These are phyloP conservation scores for Carallia pectinifolia DNA, from an alignment of 345 rosid genomes.

Conservation along the genomic window DNA sequence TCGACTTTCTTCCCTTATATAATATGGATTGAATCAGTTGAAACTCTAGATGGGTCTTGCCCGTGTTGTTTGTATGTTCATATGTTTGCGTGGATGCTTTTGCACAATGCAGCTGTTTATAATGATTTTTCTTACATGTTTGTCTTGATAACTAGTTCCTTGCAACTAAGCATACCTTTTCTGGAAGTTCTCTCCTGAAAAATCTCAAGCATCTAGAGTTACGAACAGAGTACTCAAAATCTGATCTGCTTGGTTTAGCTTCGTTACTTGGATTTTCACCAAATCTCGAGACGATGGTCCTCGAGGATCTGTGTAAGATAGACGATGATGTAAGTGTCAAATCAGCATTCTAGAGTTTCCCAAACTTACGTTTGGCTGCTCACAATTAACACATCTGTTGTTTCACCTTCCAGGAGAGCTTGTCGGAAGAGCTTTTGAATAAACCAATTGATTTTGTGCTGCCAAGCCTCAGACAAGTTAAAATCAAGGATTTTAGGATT, in stretches of 20 bases:
- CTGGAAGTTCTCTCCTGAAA: background rate
- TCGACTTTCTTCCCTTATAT: background rate
- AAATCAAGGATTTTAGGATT: background rate
- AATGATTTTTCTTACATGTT: background rate
- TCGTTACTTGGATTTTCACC: background rate
- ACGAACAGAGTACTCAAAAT: background rate
- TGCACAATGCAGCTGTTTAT: background rate
- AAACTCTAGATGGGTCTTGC: background rate
- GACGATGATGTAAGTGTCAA: constrained; percentile 4
- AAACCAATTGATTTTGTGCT: background rate
- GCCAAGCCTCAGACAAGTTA: background rate
- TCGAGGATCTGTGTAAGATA: constrained; percentile 7
- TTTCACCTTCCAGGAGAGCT: constrained; percentile 3
- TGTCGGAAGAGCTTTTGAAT: constrained; percentile 7
- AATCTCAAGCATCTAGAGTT: constrained; percentile 9
- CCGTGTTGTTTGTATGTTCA: background rate
- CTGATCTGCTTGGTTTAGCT: constrained; percentile 16
- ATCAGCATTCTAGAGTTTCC: background rate
- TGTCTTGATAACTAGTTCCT: constrained; percentile 1
- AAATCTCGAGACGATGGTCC: constrained; percentile 1
- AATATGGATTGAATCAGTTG: background rate
- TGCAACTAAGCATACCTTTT: background rate
- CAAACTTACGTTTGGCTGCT: background rate
- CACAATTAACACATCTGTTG: background rate
- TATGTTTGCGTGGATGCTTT: background rate